These are phyloP conservation scores for Huntiella abstrusa DNA, from an alignment of 2,329 filamentous ascomycete genomes.

Conservation along the genomic window DNA sequence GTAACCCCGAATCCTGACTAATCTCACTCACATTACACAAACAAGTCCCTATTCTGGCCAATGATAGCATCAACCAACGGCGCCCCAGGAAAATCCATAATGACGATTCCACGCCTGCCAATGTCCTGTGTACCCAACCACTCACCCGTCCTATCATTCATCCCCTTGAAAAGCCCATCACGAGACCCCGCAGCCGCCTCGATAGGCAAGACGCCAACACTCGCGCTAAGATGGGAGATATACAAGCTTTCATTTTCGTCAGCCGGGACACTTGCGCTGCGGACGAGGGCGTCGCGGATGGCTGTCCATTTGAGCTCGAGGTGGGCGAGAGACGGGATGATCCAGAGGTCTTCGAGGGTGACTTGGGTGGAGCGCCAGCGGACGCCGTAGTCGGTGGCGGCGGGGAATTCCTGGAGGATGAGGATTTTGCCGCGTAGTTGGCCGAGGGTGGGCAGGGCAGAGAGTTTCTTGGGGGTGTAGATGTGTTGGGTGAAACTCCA, in stretches of 20 bases:
- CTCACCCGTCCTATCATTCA: conserved; percentile 30
- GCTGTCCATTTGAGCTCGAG: conserved; percentile 29
- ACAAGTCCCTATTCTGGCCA: conserved; percentile 20
- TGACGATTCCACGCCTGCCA: conserved; percentile 25
- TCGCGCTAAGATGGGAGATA: conserved; percentile 29
- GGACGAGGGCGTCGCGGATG: conserved; percentile 23
- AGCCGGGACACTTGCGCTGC: conserved; percentile 17
- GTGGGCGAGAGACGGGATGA: conserved; percentile 23
- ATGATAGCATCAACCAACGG: conserved; percentile 25
- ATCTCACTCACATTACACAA: not conserved
- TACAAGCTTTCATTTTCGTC: conserved; percentile 24
- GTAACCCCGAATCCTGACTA: no score
- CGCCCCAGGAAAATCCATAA: conserved; percentile 29
- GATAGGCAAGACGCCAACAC: conserved; percentile 29
- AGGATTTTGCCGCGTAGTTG: conserved; percentile 27
- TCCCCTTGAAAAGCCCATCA: conserved; percentile 24
- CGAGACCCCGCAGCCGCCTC: conserved; percentile 29
- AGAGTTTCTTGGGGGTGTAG: conserved; percentile 15
- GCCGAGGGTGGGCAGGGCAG: conserved; percentile 25
- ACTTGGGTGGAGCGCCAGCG: conserved; percentile 27
- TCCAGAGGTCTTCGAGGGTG: conserved; percentile 28
- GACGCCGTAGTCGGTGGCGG: conserved; percentile 22
- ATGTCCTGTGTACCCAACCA: conserved; percentile 20
- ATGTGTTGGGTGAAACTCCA: conserved; percentile 21
- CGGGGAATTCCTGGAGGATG: conserved; percentile 28